These are phyloP conservation scores for Cyclotella distinguenda DNA, from an alignment of 108 stramenopile genomes.

Conservation along the genomic window DNA sequence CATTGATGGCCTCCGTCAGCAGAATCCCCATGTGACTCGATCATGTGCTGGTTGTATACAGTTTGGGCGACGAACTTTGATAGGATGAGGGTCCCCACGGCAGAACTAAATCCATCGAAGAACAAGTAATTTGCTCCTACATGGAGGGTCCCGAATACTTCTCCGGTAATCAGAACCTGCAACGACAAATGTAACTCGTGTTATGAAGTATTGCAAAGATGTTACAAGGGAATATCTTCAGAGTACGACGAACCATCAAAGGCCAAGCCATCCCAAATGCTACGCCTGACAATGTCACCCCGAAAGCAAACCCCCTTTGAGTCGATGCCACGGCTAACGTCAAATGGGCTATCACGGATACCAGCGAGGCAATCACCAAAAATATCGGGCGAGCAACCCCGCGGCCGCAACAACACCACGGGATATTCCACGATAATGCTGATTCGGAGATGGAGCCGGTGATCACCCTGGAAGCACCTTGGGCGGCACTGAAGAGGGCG, in stretches of 20 bases:
- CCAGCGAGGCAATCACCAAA: slow-evolving; percentile 65
- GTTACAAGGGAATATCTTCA: not conserved
- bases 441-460: slow-evolving; percentile 69
- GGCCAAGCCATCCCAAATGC: slow-evolving; percentile 91
- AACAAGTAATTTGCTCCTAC: slow-evolving; percentile 88
- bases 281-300: slow-evolving; percentile 65
- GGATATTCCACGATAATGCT: slow-evolving; percentile 56
- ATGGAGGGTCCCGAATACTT: slow-evolving; percentile 69
- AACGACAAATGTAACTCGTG: too few species aligned
- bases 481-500: slow-evolving; percentile 80
- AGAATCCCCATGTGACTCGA: slow-evolving; percentile 21
- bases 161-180: slow-evolving; percentile 57
- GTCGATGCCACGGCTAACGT: slow-evolving; percentile 59
- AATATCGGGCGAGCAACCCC: slow-evolving; percentile 76
- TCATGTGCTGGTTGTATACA: slow-evolving; percentile 75
- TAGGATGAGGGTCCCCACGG: slow-evolving; percentile 75
- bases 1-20: slow-evolving; percentile 40
- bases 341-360: slow-evolving; percentile 59
- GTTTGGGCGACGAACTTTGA: slow-evolving; percentile 76
- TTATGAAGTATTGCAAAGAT: not conserved
- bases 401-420: slow-evolving; percentile 43
- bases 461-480: slow-evolving; percentile 69
- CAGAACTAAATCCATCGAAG: slow-evolving; percentile 77
- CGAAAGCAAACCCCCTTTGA: slow-evolving; percentile 64
- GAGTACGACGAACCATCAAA: slow-evolving; percentile 51